Percentiles rank a stretch among this genome's conserved stretches.
These are phyloP conservation scores for Gryganskiella cystojenkinii DNA, from an alignment of 192 early-diverging fungal species.

Conservation along the genomic window DNA sequence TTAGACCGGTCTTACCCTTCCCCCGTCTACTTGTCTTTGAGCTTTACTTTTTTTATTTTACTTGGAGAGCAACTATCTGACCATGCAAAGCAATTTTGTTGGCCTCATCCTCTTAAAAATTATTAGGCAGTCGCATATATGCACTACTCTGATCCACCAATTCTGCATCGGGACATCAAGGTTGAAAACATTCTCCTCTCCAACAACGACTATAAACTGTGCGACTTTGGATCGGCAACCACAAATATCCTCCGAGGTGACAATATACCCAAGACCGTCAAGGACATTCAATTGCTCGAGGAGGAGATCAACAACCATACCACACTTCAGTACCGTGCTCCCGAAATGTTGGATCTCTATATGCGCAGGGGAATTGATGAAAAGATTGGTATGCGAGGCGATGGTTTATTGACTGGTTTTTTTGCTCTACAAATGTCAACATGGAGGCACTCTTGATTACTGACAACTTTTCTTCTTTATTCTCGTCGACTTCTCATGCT, in stretches of 20 bases:
- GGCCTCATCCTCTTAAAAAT: too few relatives aligned
- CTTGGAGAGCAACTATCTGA: too few relatives aligned
- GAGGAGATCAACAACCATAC: constrained; percentile 93
- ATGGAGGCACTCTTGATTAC: neutral
- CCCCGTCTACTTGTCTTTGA: neutral
- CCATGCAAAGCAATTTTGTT: too few relatives aligned
- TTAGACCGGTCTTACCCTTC: neutral
- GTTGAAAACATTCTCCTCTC: constrained; percentile 87
- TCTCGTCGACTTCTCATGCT: neutral
- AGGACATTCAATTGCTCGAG: constrained; percentile 81
- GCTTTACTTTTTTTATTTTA: too few relatives aligned
- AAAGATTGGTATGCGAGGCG: constrained; percentile 64
- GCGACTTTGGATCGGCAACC: constrained; percentile 96
- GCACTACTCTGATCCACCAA: constrained; percentile 85
- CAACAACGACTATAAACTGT: constrained; percentile 82
- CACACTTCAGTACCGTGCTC: constrained; percentile 95
- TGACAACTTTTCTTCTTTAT: constrained; percentile 7
- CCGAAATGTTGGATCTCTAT: constrained; percentile 96
- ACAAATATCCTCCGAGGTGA: constrained; percentile 59
- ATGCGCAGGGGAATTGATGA: constrained; percentile 83
- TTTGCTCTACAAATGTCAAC: neutral
- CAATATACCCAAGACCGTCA: constrained; percentile 66
- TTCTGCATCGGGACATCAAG: constrained; percentile 89
- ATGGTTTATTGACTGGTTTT: neutral
- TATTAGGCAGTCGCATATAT: constrained; percentile 87